Evolutionary conservation across 208 protist species (phyloP), one percentile per base, ranked within the genome.

Genomic region (Crithidia thermophila): DNA sequence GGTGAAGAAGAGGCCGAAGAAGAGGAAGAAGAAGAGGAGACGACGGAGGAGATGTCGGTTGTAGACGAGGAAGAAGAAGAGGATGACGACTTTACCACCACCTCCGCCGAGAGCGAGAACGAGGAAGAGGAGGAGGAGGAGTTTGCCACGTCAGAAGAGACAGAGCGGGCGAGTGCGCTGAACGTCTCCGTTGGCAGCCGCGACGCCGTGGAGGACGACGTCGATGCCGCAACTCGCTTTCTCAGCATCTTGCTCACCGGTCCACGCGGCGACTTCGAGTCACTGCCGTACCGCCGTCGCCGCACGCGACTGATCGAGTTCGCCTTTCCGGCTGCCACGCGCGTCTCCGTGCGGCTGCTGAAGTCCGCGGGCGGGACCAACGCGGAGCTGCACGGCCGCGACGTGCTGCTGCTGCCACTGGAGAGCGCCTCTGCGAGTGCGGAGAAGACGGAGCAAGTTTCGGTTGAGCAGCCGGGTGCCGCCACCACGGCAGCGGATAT

Each of bases 271-370:
- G 46, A 65, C 53, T 75, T 75, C 43, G 61, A 75, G 21, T 51
- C 61, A 21, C 55, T 59, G 60, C 61, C 69, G 37, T 75, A 61
- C 25, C 28, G 69, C 61, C 61, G 52, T 28, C 60, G 61, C 20
- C 43, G 69, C 23, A 69, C 61, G 25, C 61, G 45, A 21, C 56
- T 75, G 69, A 39, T 69, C 11, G 69, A 75, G 46, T 43, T 75
- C 14, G 49, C 34, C 27, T 33, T 75, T 20, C 69, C 69, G 0
- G 27, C 14, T 14, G 69, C 69, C 3, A 69, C 69, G 0, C 69
- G 56, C 31, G 60, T 75, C 30, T 75, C 69, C n/a, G 69, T 75
- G 53, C 52, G 40, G 5, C 31, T 68, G 4, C 40, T 43, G 11
- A 39, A 69, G 21, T 33, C 30, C 5, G 55, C 58, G 42, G 33